A percentile compares a stretch with the other conserved stretches of the same genome.
Conservation (phyloP, 2,329 filamentous ascomycete species). For the Ophiognomonia clavigignenti-juglandacearum region DNA sequence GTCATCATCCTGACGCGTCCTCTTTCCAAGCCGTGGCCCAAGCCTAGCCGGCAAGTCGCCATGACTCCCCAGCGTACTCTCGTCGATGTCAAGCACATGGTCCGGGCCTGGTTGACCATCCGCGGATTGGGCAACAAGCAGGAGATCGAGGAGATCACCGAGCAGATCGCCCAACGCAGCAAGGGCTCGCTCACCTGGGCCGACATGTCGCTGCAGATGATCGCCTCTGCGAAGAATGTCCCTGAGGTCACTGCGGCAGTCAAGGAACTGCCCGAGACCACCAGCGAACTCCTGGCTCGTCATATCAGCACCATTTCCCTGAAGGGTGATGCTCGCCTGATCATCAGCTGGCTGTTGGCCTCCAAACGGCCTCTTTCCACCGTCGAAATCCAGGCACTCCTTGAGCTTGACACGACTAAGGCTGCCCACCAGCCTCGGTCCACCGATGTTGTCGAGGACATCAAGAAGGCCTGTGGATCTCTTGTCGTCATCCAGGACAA, state of each 20-base stretch:
- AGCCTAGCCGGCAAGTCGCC: constrained; percentile 13
- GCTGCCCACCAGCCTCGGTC: constrained; percentile 15
- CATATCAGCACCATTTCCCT: constrained; percentile 11
- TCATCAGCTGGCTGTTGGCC: constrained; percentile 17
- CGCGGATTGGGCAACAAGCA: constrained; percentile 15
- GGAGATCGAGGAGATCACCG: constrained; percentile 15
- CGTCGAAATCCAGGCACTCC: constrained; percentile 17
- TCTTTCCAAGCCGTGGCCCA: constrained; percentile 16
- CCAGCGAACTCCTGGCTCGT: constrained; percentile 10
- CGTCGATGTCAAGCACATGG: constrained; percentile 14
- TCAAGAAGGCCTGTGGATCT: constrained; percentile 15
- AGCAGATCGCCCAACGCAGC: constrained; percentile 16
- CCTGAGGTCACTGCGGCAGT: constrained; percentile 8
- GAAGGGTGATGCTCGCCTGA: constrained; percentile 15
- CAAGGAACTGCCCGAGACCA: constrained; percentile 14
- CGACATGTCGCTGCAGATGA: constrained; percentile 13
- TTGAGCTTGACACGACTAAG: constrained; percentile 16
- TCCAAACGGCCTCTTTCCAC: constrained; percentile 17
- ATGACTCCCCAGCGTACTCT: constrained; percentile 15
- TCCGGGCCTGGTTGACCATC: constrained; percentile 12
- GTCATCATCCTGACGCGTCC: constrained; percentile 16
- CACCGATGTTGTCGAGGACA: constrained; percentile 17
- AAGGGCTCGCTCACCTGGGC: constrained; percentile 17
- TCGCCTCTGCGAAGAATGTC: constrained; percentile 13
- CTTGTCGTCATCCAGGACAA: constrained; percentile 17